Evolutionary conservation across 75 land plant species (phyloP).

Genomic region (Cryptomeria japonica): DNA sequence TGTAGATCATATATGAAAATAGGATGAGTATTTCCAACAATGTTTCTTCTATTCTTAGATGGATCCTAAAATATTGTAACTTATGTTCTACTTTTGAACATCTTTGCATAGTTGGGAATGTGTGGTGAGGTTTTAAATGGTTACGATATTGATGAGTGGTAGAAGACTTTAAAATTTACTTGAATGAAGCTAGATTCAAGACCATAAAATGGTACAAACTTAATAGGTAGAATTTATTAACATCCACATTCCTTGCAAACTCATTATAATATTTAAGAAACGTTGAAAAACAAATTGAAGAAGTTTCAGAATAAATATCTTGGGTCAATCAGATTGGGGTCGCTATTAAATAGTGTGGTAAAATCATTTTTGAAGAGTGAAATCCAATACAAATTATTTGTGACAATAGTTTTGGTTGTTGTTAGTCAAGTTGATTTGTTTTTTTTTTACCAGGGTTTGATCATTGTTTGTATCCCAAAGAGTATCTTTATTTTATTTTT

Average conservation of each 20-base stretch:
- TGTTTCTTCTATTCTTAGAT: no score
- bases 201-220: no score
- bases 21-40: no score
- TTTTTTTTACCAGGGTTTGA: constrained; percentile 94
- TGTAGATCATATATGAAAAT: no score
- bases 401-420: constrained; percentile 76
- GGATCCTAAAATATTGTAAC: no score
- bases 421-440: constrained; percentile 83
- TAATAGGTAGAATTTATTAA: background rate
- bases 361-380: constrained; percentile 94
- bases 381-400: constrained; percentile 73
- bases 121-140: no score
- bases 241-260: background rate
- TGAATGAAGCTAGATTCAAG: no score
- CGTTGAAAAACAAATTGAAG: constrained; percentile 9
- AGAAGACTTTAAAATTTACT: no score
- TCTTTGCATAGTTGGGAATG: no score
- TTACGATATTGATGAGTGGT: no score
- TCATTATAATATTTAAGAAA: background rate
- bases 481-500: constrained; percentile 81
- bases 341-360: constrained; percentile 66
- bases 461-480: constrained; percentile 73
- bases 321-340: constrained; percentile 70
- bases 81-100: no score
- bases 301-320: constrained; percentile 69